Conservation (phyloP, 495 filamentous ascomycete genomes). For the Neurospora tetrasperma region DNA sequence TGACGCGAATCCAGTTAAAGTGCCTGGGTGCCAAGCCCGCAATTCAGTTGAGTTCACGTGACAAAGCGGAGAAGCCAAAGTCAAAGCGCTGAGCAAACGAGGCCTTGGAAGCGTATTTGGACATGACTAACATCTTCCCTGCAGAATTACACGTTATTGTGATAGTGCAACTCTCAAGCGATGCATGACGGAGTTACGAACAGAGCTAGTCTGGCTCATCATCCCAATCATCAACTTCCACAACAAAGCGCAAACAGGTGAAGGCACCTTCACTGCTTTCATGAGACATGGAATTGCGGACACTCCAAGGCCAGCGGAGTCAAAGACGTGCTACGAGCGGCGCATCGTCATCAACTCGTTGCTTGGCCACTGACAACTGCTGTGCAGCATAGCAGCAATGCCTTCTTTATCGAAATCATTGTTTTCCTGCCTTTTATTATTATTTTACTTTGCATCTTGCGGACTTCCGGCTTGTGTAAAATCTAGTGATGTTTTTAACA, state of each 20-base stretch:
- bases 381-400: background rate
- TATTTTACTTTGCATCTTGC: no score
- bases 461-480: background rate
- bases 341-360: background rate
- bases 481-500: no score
- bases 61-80: background rate
- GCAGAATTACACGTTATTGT: background rate
- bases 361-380: background rate
- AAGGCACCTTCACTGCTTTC: background rate
- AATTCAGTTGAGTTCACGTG: background rate
- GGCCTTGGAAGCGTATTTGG: background rate
- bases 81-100: background rate
- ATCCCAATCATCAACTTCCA: background rate
- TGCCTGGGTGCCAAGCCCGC: slow-evolving; percentile 3
- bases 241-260: background rate
- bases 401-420: no score
- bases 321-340: background rate
- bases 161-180: background rate
- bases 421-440: background rate
- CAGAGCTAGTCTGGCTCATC: background rate
- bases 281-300: background rate
- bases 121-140: background rate
- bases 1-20: slow-evolving; percentile 20
- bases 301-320: background rate
- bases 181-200: background rate